phyloP scores from a whole-genome alignment of 2,329 filamentous ascomycete genomes.

The Chrysoporthe deuterocubensis region DNA sequence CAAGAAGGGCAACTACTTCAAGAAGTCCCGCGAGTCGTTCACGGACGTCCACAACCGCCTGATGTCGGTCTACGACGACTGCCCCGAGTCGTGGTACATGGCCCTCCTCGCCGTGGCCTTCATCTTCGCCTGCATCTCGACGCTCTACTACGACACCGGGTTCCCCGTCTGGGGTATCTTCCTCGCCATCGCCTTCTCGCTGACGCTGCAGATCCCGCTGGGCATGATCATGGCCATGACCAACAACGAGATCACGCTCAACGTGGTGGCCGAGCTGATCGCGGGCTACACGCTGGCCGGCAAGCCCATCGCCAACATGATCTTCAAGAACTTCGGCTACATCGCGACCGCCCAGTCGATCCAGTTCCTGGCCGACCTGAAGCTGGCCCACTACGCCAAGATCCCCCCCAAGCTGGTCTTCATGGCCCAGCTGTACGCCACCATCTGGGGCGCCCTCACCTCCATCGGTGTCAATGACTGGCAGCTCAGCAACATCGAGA shows the following conservation, averaged over 20 bases:
- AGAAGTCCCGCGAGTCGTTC: constrained; percentile 34
- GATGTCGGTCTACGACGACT: constrained; percentile 42
- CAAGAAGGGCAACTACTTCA: constrained; percentile 43
- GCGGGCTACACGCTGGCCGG: constrained; percentile 48
- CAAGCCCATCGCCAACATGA: constrained; percentile 51
- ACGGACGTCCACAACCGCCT: constrained; percentile 50
- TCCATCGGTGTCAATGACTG: constrained; percentile 52
- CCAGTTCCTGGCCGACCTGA: constrained; percentile 46
- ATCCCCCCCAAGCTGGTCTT: constrained; percentile 65
- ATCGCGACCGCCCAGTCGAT: constrained; percentile 53
- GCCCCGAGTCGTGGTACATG: constrained; percentile 37
- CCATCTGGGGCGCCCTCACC: constrained; percentile 56
- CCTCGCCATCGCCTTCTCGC: constrained; percentile 46
- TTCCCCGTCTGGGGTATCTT: constrained; percentile 46
- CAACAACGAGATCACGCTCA: constrained; percentile 45
- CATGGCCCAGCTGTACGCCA: constrained; percentile 61
- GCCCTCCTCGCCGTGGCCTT: constrained; percentile 36
- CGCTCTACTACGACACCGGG: constrained; percentile 43
- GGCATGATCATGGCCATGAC: constrained; percentile 51
- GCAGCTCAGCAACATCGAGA: constrained; percentile 52
- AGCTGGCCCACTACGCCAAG: constrained; percentile 55
- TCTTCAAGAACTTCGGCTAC: constrained; percentile 47
- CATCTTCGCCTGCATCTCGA: constrained; percentile 36
- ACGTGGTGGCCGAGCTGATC: constrained; percentile 53
- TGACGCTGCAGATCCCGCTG: constrained; percentile 49